phyloP scores from a whole-genome alignment of 495 filamentous ascomycete genomes.

The Symbiotaphrina buchneri region DNA sequence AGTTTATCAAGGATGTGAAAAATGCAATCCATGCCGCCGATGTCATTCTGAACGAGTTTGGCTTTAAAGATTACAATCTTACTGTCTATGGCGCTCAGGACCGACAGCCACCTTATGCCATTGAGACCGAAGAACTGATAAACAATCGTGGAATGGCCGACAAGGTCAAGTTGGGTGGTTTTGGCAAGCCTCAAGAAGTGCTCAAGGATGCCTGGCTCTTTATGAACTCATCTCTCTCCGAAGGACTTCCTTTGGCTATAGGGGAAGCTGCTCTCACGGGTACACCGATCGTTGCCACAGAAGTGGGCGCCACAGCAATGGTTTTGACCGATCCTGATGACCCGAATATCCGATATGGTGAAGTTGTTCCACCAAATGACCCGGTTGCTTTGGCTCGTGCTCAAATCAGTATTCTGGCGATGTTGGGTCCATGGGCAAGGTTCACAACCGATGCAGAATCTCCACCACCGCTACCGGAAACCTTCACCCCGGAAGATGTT shows the following conservation, averaged over 20 bases:
- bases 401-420: constrained; percentile 34
- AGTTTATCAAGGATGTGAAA: constrained; percentile 46
- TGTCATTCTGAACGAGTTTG: constrained; percentile 43
- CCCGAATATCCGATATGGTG: constrained; percentile 32
- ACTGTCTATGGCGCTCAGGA: constrained; percentile 41
- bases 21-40: constrained; percentile 38
- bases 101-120: constrained; percentile 34
- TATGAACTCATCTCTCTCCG: constrained; percentile 42
- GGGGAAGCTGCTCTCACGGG: constrained; percentile 42
- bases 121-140: constrained; percentile 37
- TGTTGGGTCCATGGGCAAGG: constrained; percentile 34
- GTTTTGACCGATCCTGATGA: constrained; percentile 39
- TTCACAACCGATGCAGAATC: constrained; percentile 24
- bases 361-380: constrained; percentile 40
- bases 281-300: constrained; percentile 39
- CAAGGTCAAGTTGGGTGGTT: constrained; percentile 28
- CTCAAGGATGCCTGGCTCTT: constrained; percentile 41
- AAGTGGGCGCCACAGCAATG: constrained; percentile 37
- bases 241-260: constrained; percentile 40
- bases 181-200: constrained; percentile 30
- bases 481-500: constrained; percentile 27
- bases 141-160: constrained; percentile 31
- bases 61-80: constrained; percentile 37
- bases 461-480: constrained; percentile 22
- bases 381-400: constrained; percentile 31